A percentile compares a stretch with the other conserved stretches of the same genome.
These are phyloP conservation scores for Kwoniella heveanensis DNA, from an alignment of 768 basidiomycete genomes.

Conservation along the genomic window DNA sequence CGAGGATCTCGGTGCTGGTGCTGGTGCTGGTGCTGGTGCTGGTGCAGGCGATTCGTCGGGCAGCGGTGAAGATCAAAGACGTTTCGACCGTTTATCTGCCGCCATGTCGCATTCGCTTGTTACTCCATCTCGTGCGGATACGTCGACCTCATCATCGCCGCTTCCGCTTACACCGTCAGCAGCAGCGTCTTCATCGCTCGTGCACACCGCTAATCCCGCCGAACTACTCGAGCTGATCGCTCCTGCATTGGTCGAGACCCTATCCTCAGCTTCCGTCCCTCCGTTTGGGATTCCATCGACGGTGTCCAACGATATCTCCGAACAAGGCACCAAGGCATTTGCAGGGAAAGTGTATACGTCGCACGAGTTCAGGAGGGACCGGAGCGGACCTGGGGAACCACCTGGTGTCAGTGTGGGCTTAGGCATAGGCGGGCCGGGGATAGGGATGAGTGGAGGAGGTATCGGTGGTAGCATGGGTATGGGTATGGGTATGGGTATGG, in stretches of 20 bases:
- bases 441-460: slow-evolving; percentile 11
- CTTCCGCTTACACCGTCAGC: no score
- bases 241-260: slow-evolving; percentile 20
- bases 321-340: slow-evolving; percentile 34
- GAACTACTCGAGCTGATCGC: slow-evolving; percentile 36
- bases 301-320: background rate
- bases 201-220: slow-evolving; percentile 28
- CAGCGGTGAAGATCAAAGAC: slow-evolving; percentile 15
- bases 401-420: slow-evolving; percentile 10
- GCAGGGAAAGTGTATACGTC: slow-evolving; percentile 47
- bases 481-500: background rate
- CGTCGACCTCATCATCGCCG: no score
- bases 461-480: background rate
- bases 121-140: background rate
- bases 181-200: slow-evolving; percentile 3
- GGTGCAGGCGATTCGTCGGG: slow-evolving; percentile 5
- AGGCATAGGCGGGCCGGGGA: slow-evolving; percentile 11
- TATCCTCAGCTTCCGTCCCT: slow-evolving; percentile 27
- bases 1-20: background rate
- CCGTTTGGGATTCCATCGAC: slow-evolving; percentile 34
- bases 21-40: background rate
- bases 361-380: slow-evolving; percentile 38
- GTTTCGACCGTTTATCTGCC: slow-evolving; percentile 9
- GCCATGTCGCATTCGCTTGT: background rate
- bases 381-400: background rate